Base-by-base conservation (phyloP, 2,329 filamentous ascomycete genomes). In the Orbilia javanica region DNA sequence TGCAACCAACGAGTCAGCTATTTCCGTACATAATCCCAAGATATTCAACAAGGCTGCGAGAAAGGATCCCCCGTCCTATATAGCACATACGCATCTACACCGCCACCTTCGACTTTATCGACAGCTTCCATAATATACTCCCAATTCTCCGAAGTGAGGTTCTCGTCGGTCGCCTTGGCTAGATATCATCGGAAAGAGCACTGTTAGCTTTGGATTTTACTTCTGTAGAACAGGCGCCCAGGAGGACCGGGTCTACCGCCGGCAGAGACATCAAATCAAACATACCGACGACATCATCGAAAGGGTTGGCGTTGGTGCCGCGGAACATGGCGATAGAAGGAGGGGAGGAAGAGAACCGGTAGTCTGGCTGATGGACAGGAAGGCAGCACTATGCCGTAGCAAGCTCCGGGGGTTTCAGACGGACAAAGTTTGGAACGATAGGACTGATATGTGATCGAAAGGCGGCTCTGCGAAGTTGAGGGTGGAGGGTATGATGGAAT, bases 141-240 rank as follows among this genome's bases (percentile, higher is more conserved):
- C 89, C 89, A 91, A 83, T 91, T 89, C 83, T 96, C 89, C 31
- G 91, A 92, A 22, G 94, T 98, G 82, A 98, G 89, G 85, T 97
- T 99, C 88, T 99, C 96, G 85, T 99, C 96, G 71, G 96, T 99
- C 83, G 96, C 94, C 86, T 92, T 92, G 83, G 89, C 90, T 91
- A 82, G 81, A 64, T 18, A 36, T 48, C 60, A 48, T 29, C 57
- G 36, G 44, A 75, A 39, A 76, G 6, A 39, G 31, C 46, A 10
- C 20, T 48, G 18, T 73, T 60, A 66, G 69, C 69, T 73, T 42
- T 15, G 13, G 5, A 4, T 29, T 39, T 13, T 2, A 20, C 18
- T 52, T 13, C 20, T 48, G 15, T 27, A 53, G 18, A 50, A 29
- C 27, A 73, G 48, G 18, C 39, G 52, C 36, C 25, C n/a, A 5